A percentile compares a stretch with the other conserved stretches of the same genome.
Evolutionary conservation across 768 basidiomycete genomes (phyloP).

Genomic region (Gyrodon lividus): DNA sequence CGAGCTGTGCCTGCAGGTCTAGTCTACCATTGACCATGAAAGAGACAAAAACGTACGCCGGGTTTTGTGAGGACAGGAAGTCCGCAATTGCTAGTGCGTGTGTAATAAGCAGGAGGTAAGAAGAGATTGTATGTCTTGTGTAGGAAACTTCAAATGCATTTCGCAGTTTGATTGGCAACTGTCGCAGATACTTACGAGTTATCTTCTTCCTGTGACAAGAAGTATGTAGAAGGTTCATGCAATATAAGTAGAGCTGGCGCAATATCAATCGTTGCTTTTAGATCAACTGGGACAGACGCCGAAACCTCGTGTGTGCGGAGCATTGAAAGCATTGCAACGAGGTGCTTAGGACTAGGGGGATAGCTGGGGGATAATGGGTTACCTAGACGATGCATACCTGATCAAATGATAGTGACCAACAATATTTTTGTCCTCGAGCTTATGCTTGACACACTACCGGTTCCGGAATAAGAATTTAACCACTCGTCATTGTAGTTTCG

Average conservation of each 20-base stretch:
- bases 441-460: constrained; percentile 36
- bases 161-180: background rate
- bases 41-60: constrained; percentile 18
- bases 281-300: constrained; percentile 20
- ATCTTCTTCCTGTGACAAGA: constrained; percentile 30
- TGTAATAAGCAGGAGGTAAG: constrained; percentile 50
- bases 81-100: constrained; percentile 45
- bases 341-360: constrained; percentile 58
- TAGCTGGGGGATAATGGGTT: constrained; percentile 44
- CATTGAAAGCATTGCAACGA: constrained; percentile 50
- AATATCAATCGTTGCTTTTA: constrained; percentile 35
- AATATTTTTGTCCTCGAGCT: constrained; percentile 50
- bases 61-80: constrained; percentile 31
- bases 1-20: constrained; percentile 13
- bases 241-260: constrained; percentile 57
- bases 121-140: constrained; percentile 40
- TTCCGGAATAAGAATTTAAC: constrained; percentile 34
- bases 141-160: constrained; percentile 1
- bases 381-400: constrained; percentile 4
- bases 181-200: constrained; percentile 19
- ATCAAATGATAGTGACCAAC: constrained; percentile 39
- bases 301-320: constrained; percentile 36
- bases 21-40: background rate
- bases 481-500: constrained; percentile 50
- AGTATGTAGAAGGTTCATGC: constrained; percentile 59